Evolutionary conservation across 148 eudicot species (phyloP).

Genomic region (Cornus suecica): DNA sequence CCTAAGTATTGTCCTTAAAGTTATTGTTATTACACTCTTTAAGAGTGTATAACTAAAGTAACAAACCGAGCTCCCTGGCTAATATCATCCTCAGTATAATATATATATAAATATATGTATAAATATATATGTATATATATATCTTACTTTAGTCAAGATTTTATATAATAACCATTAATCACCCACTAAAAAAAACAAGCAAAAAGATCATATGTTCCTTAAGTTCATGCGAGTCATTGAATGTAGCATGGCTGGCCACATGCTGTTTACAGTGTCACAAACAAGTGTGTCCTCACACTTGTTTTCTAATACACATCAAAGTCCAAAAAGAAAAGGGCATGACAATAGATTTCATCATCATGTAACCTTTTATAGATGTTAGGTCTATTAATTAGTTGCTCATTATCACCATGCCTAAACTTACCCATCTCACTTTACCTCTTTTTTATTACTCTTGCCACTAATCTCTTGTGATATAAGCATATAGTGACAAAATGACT

Average conservation of each 20-base stretch:
- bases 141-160: constrained; percentile 7
- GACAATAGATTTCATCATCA: constrained; percentile 41
- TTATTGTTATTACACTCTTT: too few species aligned
- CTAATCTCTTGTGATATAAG: background rate
- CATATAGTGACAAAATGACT: background rate
- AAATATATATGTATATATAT: too few species aligned
- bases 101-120: too few species aligned
- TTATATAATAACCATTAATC: constrained; percentile 21
- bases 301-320: constrained; percentile 4
- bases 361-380: constrained; percentile 2
- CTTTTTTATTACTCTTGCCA: background rate
- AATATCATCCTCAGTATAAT: constrained; percentile 22
- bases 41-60: too few species aligned
- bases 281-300: constrained; percentile 17
- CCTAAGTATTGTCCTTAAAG: too few species aligned
- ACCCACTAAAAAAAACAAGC: constrained; percentile 25
- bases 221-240: constrained; percentile 44
- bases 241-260: constrained; percentile 47
- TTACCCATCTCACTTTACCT: background rate
- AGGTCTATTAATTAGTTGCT: background rate
- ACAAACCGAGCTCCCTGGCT: constrained; percentile 11
- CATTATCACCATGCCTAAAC: constrained; percentile 4
- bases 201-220: constrained; percentile 15
- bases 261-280: constrained; percentile 37
- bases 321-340: constrained; percentile 16